Conservation (phyloP, 371 early-diverging fungal genomes). For the Mortierella sp. region DNA sequence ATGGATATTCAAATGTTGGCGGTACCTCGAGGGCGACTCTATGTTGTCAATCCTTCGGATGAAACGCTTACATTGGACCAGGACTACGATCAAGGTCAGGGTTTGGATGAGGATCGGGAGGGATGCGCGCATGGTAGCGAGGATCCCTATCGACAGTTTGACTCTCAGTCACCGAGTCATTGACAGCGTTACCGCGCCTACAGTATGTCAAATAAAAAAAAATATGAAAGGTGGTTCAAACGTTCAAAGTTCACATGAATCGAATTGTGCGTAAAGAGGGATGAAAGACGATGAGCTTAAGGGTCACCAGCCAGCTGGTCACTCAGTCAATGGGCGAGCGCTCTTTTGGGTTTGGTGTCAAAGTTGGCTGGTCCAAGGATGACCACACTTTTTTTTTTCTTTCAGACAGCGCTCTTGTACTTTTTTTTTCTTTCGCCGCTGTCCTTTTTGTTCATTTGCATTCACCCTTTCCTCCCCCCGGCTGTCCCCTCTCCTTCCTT, state of each 20-base stretch:
- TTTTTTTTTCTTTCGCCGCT: slow-evolving; percentile 1
- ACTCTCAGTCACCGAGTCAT: slow-evolving; percentile 15
- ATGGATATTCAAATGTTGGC: slow-evolving; percentile 56
- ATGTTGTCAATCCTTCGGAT: slow-evolving; percentile 53
- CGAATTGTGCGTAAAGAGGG: background rate
- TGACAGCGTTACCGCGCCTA: background rate
- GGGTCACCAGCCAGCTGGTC: slow-evolving; percentile 4
- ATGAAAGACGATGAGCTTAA: background rate
- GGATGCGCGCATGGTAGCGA: background rate
- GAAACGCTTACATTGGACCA: slow-evolving; percentile 11
- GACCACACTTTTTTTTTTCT: slow-evolving; percentile 8
- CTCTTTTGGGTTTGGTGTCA: background rate
- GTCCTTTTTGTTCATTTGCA: slow-evolving; percentile 5
- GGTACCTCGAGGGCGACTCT: slow-evolving; percentile 47
- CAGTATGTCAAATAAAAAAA: too few species aligned
- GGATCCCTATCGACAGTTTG: slow-evolving; percentile 17
- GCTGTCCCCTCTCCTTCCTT: background rate
- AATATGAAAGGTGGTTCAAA: background rate
- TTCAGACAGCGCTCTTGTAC: slow-evolving; percentile 1
- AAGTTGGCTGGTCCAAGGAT: background rate
- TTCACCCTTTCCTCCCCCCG: background rate
- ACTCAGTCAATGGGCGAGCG: background rate
- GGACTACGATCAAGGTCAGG: background rate
- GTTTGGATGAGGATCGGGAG: background rate
- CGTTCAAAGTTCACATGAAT: background rate